Conservation (phyloP, 805 yeast species). For the Nakazawaea populi region DNA sequence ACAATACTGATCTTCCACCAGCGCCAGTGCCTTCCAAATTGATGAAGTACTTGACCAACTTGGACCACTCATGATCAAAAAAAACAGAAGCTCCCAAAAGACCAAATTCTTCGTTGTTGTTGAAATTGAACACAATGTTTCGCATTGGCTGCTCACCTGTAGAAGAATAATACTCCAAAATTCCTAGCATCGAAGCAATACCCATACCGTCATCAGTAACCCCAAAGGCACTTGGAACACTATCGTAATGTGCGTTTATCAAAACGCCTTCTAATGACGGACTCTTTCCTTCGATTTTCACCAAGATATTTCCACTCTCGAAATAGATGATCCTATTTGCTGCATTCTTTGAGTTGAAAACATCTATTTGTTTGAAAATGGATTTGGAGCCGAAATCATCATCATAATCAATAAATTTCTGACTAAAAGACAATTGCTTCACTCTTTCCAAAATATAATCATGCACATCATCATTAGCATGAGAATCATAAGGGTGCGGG, state of each 20-base stretch:
- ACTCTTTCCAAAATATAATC: slow-evolving; percentile 51
- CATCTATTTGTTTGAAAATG: slow-evolving; percentile 45
- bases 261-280: slow-evolving; percentile 58
- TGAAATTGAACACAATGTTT: slow-evolving; percentile 77
- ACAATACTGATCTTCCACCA: slow-evolving; percentile 77
- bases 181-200: slow-evolving; percentile 70
- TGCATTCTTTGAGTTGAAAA: slow-evolving; percentile 36
- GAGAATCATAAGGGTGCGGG: slow-evolving; percentile 77
- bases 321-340: slow-evolving; percentile 56
- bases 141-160: slow-evolving; percentile 49
- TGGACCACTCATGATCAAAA: slow-evolving; percentile 66
- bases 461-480: slow-evolving; percentile 71
- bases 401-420: slow-evolving; percentile 28
- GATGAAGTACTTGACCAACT: slow-evolving; percentile 55
- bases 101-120: slow-evolving; percentile 87
- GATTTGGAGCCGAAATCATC: slow-evolving; percentile 36
- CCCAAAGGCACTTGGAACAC: slow-evolving; percentile 83
- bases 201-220: slow-evolving; percentile 94
- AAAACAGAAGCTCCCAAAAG: slow-evolving; percentile 76
- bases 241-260: slow-evolving; percentile 82
- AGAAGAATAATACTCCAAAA: slow-evolving; percentile 43
- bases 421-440: slow-evolving; percentile 23
- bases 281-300: slow-evolving; percentile 62
- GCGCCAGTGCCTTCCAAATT: slow-evolving; percentile 93
- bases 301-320: slow-evolving; percentile 79